Conservation (phyloP, 345 rosid genomes). For the Syzygium grande region DNA sequence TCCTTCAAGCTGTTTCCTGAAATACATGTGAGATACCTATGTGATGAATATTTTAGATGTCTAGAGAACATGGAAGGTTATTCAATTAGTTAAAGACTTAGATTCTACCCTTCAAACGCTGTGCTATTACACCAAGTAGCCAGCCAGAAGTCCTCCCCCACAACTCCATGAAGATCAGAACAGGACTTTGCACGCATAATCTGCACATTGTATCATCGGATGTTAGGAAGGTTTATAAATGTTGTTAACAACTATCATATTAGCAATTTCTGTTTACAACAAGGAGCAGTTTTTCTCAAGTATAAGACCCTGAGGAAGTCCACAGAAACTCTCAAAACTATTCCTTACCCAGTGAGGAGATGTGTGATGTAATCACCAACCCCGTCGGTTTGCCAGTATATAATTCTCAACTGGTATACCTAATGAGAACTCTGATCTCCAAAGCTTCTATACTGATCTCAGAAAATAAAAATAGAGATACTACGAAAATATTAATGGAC, state of each 20-base stretch:
- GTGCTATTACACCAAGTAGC: slow-evolving; percentile 89
- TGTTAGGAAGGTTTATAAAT: not conserved
- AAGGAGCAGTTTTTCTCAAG: not conserved
- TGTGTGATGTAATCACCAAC: not conserved
- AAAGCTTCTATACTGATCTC: not conserved
- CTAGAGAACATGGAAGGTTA: not conserved
- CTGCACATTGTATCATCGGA: slow-evolving; percentile 31
- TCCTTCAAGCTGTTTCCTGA: slow-evolving; percentile 93
- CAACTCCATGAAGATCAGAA: slow-evolving; percentile 63
- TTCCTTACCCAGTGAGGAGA: not conserved
- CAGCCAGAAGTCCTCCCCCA: slow-evolving; percentile 98
- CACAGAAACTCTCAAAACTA: not conserved
- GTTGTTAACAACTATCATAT: not conserved
- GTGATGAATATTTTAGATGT: not conserved
- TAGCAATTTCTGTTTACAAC: not conserved
- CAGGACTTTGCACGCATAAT: slow-evolving; percentile 62
- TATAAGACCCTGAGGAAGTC: not conserved
- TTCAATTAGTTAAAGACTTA: not conserved
- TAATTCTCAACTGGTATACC: not conserved
- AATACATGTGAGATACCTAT: not conserved
- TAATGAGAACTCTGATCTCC: not conserved
- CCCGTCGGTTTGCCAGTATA: not conserved
- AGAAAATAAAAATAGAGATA: not conserved
- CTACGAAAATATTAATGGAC: not conserved
- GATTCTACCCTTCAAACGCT: slow-evolving; percentile 64